Evolutionary conservation across 208 protist genomes (phyloP).

Genomic region (Trypanosoma cruzi): DNA sequence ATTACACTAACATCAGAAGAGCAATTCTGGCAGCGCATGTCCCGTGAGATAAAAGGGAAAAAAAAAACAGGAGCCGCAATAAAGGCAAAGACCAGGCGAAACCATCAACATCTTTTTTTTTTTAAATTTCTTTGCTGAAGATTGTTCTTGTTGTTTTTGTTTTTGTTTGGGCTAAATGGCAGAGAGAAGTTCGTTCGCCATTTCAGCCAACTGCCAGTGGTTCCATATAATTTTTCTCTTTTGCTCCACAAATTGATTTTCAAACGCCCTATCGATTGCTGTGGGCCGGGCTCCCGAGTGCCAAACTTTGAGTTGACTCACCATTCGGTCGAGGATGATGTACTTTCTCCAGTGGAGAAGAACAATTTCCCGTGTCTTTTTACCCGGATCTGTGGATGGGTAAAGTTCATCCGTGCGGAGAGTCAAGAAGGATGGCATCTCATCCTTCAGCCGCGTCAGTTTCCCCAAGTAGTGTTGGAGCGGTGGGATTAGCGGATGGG

Average conservation of each 20-base stretch:
- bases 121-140: no score
- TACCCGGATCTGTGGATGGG: not conserved
- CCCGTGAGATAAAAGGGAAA: no score
- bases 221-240: slow-evolving; percentile 28
- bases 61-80: no score
- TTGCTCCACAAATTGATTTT: slow-evolving; percentile 34
- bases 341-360: slow-evolving; percentile 69
- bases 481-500: slow-evolving; percentile 49
- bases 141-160: no score
- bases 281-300: slow-evolving; percentile 35
- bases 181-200: slow-evolving; percentile 36
- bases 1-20: no score
- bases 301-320: slow-evolving; percentile 31
- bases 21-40: no score
- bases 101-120: no score
- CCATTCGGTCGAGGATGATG: slow-evolving; percentile 42
- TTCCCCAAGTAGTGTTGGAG: slow-evolving; percentile 45
- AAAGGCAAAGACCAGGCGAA: no score
- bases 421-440: slow-evolving; percentile 45
- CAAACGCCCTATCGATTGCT: slow-evolving; percentile 36
- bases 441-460: slow-evolving; percentile 33
- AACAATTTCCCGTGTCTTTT: slow-evolving; percentile 11
- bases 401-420: slow-evolving; percentile 18
- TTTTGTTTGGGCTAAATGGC: slow-evolving; percentile 12
- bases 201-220: slow-evolving; percentile 28